Percentiles rank a stretch among this genome's conserved stretches.
These are phyloP conservation scores for Septoria linicola DNA, from an alignment of 2,329 filamentous ascomycete species.

Conservation along the genomic window DNA sequence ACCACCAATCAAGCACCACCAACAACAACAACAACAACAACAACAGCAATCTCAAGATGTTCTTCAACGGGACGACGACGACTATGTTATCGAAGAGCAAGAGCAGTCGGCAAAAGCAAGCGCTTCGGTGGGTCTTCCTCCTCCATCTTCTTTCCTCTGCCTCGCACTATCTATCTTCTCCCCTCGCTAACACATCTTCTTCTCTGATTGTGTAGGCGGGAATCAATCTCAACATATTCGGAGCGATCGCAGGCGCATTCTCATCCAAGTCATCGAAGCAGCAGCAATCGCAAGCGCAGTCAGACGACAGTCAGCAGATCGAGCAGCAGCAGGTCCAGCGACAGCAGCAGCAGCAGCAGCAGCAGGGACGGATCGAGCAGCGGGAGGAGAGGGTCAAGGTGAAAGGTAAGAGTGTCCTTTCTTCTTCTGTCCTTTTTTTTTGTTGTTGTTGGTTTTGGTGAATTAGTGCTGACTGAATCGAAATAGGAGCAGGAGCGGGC, in stretches of 20 bases:
- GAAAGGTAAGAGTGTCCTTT: constrained; percentile 28
- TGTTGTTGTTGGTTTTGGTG: too few relatives aligned
- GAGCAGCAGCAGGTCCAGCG: background rate
- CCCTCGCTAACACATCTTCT: background rate
- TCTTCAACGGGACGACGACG: constrained; percentile 16
- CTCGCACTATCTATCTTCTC: too few relatives aligned
- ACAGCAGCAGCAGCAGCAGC: background rate
- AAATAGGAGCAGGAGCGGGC: constrained; percentile 33
- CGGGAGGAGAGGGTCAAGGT: constrained; percentile 32
- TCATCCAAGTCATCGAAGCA: constrained; percentile 30
- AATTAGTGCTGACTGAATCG: background rate
- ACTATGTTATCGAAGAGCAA: constrained; percentile 30
- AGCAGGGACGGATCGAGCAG: constrained; percentile 31
- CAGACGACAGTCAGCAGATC: background rate
- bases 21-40: background rate
- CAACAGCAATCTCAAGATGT: constrained; percentile 17
- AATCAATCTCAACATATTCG: constrained; percentile 41
- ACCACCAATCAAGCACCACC: too few relatives aligned
- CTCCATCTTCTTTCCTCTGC: too few relatives aligned
- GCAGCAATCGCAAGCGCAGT: background rate
- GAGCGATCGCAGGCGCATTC: constrained; percentile 38
- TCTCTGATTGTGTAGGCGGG: constrained; percentile 31
- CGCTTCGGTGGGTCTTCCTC: constrained; percentile 33
- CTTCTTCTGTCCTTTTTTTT: too few relatives aligned
- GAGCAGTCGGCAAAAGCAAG: constrained; percentile 37